phyloP scores from a whole-genome alignment of 2,329 filamentous ascomycete species.

The Didymella pinodella region DNA sequence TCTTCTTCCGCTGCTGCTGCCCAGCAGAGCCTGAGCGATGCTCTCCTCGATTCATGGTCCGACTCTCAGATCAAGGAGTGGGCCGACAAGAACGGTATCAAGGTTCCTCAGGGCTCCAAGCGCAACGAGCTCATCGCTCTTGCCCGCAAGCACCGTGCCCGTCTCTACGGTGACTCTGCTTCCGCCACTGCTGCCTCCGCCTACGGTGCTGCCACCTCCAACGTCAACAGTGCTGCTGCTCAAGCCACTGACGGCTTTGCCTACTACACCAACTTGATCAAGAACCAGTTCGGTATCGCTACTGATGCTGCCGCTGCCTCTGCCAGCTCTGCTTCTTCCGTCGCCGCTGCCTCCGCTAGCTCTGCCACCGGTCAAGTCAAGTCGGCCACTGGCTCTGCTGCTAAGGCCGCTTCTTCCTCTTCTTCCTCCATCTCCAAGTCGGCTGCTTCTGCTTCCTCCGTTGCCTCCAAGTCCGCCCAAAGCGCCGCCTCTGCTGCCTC shows the following conservation, averaged over 20 bases:
- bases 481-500: constrained; percentile 46
- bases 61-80: constrained; percentile 92
- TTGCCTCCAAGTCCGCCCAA: constrained; percentile 42
- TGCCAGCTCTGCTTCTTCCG: constrained; percentile 35
- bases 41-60: constrained; percentile 87
- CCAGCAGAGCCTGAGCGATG: constrained; percentile 78
- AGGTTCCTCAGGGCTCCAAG: constrained; percentile 90
- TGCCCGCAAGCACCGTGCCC: constrained; percentile 83
- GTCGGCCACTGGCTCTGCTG: constrained; percentile 31
- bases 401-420: constrained; percentile 43
- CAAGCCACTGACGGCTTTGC: constrained; percentile 66
- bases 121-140: constrained; percentile 88
- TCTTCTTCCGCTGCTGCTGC: constrained; percentile 65
- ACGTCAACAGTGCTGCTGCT: constrained; percentile 76
- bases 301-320: constrained; percentile 39
- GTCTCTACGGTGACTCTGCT: constrained; percentile 72
- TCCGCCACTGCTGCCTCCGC: constrained; percentile 65
- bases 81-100: constrained; percentile 87
- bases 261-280: constrained; percentile 51
- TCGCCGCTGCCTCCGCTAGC: constrained; percentile 33
- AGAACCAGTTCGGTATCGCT: constrained; percentile 55
- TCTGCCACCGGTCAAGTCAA: constrained; percentile 37
- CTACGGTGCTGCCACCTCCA: constrained; percentile 53
- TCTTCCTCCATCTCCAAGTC: constrained; percentile 47
- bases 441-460: constrained; percentile 43